Base-by-base conservation (phyloP, 768 basidiomycete genomes). In the Tricholoma matsutake region DNA sequence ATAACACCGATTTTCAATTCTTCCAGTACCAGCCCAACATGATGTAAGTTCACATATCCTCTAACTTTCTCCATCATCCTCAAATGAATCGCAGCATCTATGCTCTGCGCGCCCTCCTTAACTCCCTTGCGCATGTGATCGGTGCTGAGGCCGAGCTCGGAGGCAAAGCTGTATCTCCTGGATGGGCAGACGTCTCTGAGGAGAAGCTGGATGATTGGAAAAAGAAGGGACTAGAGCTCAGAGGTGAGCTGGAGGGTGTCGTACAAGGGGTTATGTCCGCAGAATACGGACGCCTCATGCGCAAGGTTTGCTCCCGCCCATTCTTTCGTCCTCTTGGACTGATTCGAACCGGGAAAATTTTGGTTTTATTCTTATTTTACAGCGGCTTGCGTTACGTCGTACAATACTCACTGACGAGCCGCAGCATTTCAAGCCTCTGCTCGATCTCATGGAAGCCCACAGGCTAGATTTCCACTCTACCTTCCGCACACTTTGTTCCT, bases 381-480 rank as follows among this genome's bases (percentile, higher is more conserved):
- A 92, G 87, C 89, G 95, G 10, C 87, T 98, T 29, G 95, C 88
- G 0, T 79, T 98, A 32, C 80, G 82, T 47, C 79, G 77, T n/a
- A 64, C 75, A 29, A 79, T 84, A 22, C 58, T 77, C 2, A 76
- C 71, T 1, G 94, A 97, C 74, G 87, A 91, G 59, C 68, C 75
- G 1, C 67, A 72, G 37, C 69, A 96, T 43, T 78, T 88, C 63
- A 80, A 80, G 7, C 88, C 89, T 1, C 80, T 96, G 43, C 79
- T 98, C n/a, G 78, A 84, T 41, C 73, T 96, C 34, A 83, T 98
- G 76, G 83, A 88, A 59, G 71, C 73, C 1, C 84, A 94, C 63
- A 77, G 79, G 54, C 79, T 98, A n/a, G 97, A 98, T 75, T 96
- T 94, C 75, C 87, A 94, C 68, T 81, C 83, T 13, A 89, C 94